phyloP scores from a whole-genome alignment of 2,329 filamentous ascomycete species.

The Stemphylium lycopersici region DNA sequence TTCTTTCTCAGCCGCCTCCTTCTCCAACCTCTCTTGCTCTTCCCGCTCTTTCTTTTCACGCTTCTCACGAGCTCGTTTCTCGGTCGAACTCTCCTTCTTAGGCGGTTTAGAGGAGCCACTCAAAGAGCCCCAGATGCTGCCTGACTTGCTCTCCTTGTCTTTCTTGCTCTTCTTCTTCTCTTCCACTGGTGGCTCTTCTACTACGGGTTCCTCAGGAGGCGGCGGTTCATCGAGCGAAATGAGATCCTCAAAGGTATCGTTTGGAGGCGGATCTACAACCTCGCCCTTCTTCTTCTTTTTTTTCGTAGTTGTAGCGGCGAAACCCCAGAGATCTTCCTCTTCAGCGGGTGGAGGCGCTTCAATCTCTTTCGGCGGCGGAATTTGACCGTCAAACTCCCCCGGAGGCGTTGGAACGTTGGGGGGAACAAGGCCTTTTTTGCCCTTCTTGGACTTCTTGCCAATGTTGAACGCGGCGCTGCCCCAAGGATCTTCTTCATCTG shows the following conservation, averaged over 20 bases:
- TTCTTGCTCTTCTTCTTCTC: constrained; percentile 39
- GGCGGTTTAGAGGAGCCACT: constrained; percentile 26
- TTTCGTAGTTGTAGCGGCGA: constrained; percentile 31
- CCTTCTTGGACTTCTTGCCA: constrained; percentile 62
- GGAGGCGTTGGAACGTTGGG: constrained; percentile 57
- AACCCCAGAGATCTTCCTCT: constrained; percentile 44
- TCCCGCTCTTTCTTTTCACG: constrained; percentile 39
- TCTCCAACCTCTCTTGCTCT: constrained; percentile 34
- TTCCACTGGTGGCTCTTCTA: constrained; percentile 20
- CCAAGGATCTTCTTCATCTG: constrained; percentile 51
- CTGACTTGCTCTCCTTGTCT: constrained; percentile 30
- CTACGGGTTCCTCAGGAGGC: constrained; percentile 14
- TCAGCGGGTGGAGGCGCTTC: constrained; percentile 44
- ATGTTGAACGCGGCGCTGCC: constrained; percentile 47
- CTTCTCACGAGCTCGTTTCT: constrained; percentile 45
- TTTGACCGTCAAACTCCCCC: constrained; percentile 47
- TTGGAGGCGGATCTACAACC: constrained; percentile 22
- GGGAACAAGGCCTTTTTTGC: constrained; percentile 59
- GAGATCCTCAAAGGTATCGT: constrained; percentile 41
- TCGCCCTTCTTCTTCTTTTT: constrained; percentile 47
- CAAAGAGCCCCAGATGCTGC: constrained; percentile 31
- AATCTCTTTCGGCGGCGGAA: constrained; percentile 62
- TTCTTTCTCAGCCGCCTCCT: constrained; percentile 52
- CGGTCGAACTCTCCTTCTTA: constrained; percentile 40
- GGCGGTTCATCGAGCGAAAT: constrained; percentile 41